Conservation (phyloP, 1,284 basidiomycete species). For the Irpex sp. region DNA sequence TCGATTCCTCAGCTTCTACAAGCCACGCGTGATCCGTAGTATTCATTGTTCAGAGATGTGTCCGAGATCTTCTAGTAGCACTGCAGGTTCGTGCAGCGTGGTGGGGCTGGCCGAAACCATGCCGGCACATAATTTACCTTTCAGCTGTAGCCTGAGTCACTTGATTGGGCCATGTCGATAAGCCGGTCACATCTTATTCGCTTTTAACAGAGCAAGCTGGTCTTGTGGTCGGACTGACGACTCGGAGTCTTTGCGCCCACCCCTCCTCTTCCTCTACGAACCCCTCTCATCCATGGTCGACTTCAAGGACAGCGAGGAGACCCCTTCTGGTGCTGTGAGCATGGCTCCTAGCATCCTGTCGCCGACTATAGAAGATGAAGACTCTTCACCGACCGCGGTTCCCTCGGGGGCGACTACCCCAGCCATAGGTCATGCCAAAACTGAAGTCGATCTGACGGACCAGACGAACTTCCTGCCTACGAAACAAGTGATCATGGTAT, state of each 20-base stretch:
- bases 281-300: not conserved
- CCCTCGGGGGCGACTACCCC: not conserved
- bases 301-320: not conserved
- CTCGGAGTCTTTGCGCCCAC: not conserved
- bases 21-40: not conserved
- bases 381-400: not conserved
- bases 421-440: not conserved
- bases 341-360: not conserved
- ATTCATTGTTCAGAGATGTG: not conserved
- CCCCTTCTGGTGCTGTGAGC: not conserved
- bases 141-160: conserved; percentile 5
- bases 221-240: not conserved
- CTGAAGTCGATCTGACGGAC: conserved; percentile 28
- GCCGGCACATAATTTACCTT: conserved; percentile 8
- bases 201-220: not conserved
- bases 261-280: not conserved
- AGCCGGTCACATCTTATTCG: conserved; percentile 4
- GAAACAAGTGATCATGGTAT: conserved; percentile 35
- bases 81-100: not conserved
- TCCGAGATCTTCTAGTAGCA: not conserved
- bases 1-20: not conserved
- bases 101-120: not conserved
- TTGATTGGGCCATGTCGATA: conserved; percentile 12
- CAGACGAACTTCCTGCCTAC: conserved; percentile 45
- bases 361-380: not conserved